Evolutionary conservation across 495 filamentous ascomycete genomes (phyloP).

Genomic region (Usnea hakonensis): DNA sequence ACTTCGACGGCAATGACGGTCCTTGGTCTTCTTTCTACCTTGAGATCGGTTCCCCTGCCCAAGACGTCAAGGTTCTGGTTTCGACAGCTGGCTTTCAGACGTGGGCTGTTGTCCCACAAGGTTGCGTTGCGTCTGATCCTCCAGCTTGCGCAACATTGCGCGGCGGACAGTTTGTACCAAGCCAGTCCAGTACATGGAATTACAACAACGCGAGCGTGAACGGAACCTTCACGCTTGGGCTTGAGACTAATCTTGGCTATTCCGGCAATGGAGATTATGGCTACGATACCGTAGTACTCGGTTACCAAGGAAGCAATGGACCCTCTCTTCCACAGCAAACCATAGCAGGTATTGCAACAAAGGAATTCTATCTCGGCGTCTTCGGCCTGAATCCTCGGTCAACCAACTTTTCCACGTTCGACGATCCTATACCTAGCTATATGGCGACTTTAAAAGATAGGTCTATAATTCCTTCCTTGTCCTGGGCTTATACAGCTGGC

Average conservation of each 20-base stretch:
- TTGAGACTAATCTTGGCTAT: slow-evolving; percentile 40
- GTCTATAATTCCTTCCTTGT: slow-evolving; percentile 39
- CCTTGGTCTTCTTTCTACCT: slow-evolving; percentile 35
- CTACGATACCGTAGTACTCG: slow-evolving; percentile 43
- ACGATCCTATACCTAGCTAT: slow-evolving; percentile 40
- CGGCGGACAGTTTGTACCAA: slow-evolving; percentile 40
- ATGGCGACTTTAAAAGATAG: slow-evolving; percentile 40
- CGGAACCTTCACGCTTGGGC: slow-evolving; percentile 24
- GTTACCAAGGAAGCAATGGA: slow-evolving; percentile 31
- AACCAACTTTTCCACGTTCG: slow-evolving; percentile 38
- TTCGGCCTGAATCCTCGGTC: slow-evolving; percentile 46
- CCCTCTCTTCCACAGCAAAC: slow-evolving; percentile 40
- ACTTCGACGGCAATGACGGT: slow-evolving; percentile 31
- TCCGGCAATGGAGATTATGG: slow-evolving; percentile 38
- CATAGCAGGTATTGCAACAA: slow-evolving; percentile 39
- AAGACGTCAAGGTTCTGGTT: slow-evolving; percentile 26
- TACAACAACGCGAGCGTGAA: slow-evolving; percentile 13
- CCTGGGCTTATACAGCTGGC: slow-evolving; percentile 51
- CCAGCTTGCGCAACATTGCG: slow-evolving; percentile 35
- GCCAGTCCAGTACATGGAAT: slow-evolving; percentile 38
- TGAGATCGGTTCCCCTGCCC: slow-evolving; percentile 33
- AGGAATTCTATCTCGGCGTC: slow-evolving; percentile 45
- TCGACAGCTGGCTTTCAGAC: slow-evolving; percentile 24
- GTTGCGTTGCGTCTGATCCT: slow-evolving; percentile 25
- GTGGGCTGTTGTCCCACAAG: slow-evolving; percentile 31